Conservation (phyloP, 345 rosid genomes). For the Xanthoceras sorbifolium region DNA sequence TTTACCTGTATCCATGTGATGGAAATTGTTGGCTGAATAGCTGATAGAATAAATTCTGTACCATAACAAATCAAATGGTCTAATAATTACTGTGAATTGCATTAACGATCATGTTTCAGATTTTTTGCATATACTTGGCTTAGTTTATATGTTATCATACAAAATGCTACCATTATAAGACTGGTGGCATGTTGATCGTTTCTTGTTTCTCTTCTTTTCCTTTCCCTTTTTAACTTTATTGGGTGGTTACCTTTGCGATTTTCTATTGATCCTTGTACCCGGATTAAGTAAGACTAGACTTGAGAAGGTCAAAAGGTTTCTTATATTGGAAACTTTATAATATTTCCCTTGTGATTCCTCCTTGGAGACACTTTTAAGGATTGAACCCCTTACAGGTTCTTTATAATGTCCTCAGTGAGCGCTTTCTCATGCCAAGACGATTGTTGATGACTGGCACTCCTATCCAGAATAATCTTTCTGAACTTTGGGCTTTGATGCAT, state of each 20-base stretch:
- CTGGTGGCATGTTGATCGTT: background rate
- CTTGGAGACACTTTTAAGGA: background rate
- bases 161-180: background rate
- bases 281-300: background rate
- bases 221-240: slow-evolving; percentile 1
- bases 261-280: background rate
- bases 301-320: background rate
- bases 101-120: background rate
- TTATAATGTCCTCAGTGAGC: slow-evolving; percentile 61
- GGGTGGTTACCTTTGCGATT: background rate
- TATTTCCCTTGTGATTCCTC: slow-evolving; percentile 1
- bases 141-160: background rate
- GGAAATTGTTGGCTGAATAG: background rate
- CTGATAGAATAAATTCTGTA: background rate
- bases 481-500: slow-evolving; percentile 96
- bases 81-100: background rate
- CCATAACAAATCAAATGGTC: background rate
- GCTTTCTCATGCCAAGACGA: slow-evolving; percentile 77
- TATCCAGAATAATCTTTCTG: slow-evolving; percentile 80
- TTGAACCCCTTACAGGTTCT: slow-evolving; percentile 52
- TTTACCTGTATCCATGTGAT: background rate
- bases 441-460: slow-evolving; percentile 93
- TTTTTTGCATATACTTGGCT: background rate
- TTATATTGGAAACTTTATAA: background rate
- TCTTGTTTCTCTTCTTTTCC: background rate